Evolutionary conservation across 1,284 basidiomycete species (phyloP), one percentile per base, ranked within the genome.

Genomic region (Macrocybe sp.): DNA sequence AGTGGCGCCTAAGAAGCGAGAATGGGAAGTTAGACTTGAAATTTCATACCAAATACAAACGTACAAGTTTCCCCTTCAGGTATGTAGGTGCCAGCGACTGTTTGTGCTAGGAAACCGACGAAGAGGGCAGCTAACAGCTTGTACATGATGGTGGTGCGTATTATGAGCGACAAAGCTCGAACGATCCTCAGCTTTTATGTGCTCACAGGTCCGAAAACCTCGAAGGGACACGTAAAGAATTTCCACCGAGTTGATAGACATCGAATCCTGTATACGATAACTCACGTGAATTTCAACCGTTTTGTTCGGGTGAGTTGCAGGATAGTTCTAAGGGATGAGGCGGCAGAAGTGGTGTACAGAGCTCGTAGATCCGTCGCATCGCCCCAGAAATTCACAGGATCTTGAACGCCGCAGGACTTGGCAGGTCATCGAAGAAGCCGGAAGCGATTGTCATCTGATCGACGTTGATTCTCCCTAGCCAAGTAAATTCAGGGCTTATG

Each of bases 21-120:
- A 41, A 14, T 29, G 30, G 16, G 39, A 10, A 16, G 5, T 12
- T 16, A 16, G 16, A n/a, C 11, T 16, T 16, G 11, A 16, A 16
- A 29, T 7, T 42, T 8, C 9, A 7, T 42, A 30, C 41, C 12
- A 9, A 10, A 30, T 10, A 8, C 30, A 32, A 10, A 9, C 6
- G 28, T 16, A 32, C 46, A 47, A 22, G 34, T 12, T 11, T 32
- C 46, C 32, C 46, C 46, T 32, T 40, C 46, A 12, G 46, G 46
- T 30, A 47, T 47, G 31, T 47, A 40, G 30, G 40, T 40, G 3
- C 31, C 37, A 0, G 34, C 46, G 30, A 35, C 46, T 4, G 11
- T 41, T 33, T 47, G 46, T 16, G 46, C 46, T 9, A 39, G 37
- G 28, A 47, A 14, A 29, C 38, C 46, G 22, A 47, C 33, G 38